Base-by-base conservation (phyloP, 768 basidiomycete genomes). In the Boletales sp. region DNA sequence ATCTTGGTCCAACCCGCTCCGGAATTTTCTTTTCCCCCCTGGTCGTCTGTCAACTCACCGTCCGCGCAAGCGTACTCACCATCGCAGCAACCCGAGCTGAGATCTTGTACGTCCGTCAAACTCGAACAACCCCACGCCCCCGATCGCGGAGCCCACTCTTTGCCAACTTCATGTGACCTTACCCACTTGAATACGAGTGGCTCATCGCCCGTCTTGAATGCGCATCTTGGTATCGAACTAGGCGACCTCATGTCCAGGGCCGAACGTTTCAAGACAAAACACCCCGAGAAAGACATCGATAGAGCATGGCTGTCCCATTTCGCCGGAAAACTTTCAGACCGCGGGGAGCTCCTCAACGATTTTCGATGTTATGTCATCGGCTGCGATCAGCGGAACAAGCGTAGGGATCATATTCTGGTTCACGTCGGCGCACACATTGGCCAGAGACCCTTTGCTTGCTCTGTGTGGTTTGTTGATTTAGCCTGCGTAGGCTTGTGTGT, bases 371-470 rank as follows among this genome's bases (percentile, higher is more conserved):
- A 88, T 57, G 69, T 88, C 37, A 56, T 71, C 18, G 86, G 82
- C 8, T 88, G 86, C 63, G 65, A 71, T 25, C 86, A 88, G 61
- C 73, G 69, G 48, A 88, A 88, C 72, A 87, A 83, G 65, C 74
- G 86, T 49, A 72, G 82, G 48, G 86, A 88, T 60, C 86, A 88
- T 54, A 88, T 88, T 53, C 62, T 86, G 30, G 84, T 85, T 34
- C 86, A 88, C 52, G 76, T 88, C 31, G 84, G 86, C 30, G 81
- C 82, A 15, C 86, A 88, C 60, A 73, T 88, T 44, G 81, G 84
- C 51, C 82, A 86, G 57, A 69, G 84, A 55, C 83, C 80, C 5
- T 87, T 82, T 64, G 70, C 74, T 41, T 88, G 86, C 56, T 57
- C 71, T n/a, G 61, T 77, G 57, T 88, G 86, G 86, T 86, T 59